Evolutionary conservation across 352 stramenopile species (phyloP), one percentile per base, ranked within the genome.

Genomic region (Phytophthora parvispora): DNA sequence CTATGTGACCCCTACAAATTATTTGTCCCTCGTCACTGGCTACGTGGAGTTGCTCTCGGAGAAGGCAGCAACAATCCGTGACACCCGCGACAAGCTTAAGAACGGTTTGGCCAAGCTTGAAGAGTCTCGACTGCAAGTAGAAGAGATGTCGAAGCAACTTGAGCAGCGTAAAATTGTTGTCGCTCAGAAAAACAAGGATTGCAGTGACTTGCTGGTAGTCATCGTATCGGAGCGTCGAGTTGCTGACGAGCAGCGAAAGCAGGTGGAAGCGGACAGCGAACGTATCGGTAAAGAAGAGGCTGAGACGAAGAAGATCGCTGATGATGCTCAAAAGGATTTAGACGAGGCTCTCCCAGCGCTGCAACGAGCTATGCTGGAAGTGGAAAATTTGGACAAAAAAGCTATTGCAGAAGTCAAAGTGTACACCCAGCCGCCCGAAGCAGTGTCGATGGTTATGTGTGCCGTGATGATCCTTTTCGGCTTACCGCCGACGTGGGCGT

Each of bases 401-500:
- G 81, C 92, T 1, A 98, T 99, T 49, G 91, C 93, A 6, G 97
- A 99, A 69, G 93, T 99, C 6, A 99, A 99, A 75, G 91, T 97
- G 10, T 99, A 98, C 72, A 92, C 93, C 1, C 95, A 97, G 47
- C 97, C 97, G 18, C 95, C 97, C 0, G 85, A 95, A 60, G 74
- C 93, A 9, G 97, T 99, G 50, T 96, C 96, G 15, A 89, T 97
- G 64, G 93, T 98, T 0, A 95, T 99, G 86, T 95, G 92, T 42
- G 96, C 91, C n/a, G 95, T 99, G 42, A 98, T 98, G 94, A 98
- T 98, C 40, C 79, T 99, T n/a, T 98, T 99, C 64, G 90, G 93
- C 2, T 75, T 97, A n/a, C 84, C 82, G 18, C 94, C 95, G 1
- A 97, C 97, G 34, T 99, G 96, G 96, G 92, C 87, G 0, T 89